These are phyloP conservation scores for Alternaria hordeiaustralica DNA, from an alignment of 2,329 filamentous ascomycete species.

Conservation along the genomic window DNA sequence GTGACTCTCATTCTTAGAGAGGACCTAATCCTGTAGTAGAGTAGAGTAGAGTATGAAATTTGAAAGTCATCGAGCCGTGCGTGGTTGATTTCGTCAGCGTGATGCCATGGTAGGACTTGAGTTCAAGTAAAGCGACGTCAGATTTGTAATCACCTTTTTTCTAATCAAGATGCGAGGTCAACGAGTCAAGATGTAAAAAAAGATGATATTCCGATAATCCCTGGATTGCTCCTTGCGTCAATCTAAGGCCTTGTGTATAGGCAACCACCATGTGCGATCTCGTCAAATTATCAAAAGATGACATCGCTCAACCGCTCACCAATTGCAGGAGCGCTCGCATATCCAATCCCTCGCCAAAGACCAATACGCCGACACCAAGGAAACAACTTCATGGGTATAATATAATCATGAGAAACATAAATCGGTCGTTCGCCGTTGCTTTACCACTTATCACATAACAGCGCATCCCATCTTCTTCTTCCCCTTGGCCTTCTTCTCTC, in stretches of 20 bases:
- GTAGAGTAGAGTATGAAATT: neutral
- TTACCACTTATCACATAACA: constrained; percentile 21
- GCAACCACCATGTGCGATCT: neutral
- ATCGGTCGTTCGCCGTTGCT: neutral
- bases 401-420: constrained; percentile 1
- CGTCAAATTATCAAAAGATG: neutral
- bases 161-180: neutral
- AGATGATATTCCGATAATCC: neutral
- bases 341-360: neutral
- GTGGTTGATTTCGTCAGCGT: neutral
- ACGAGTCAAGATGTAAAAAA: neutral
- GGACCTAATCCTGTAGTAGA: neutral
- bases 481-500: constrained; percentile 7
- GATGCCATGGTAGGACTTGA: neutral
- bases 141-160: neutral
- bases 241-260: neutral
- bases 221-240: neutral
- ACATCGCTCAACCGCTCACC: neutral
- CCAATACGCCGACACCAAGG: neutral
- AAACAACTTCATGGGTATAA: neutral
- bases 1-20: neutral
- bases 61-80: neutral
- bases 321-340: neutral
- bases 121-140: neutral
- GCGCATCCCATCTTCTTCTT: constrained; percentile 27